These are phyloP conservation scores for Neurospora sp. DNA, from an alignment of 495 filamentous ascomycete species.

Conservation along the genomic window DNA sequence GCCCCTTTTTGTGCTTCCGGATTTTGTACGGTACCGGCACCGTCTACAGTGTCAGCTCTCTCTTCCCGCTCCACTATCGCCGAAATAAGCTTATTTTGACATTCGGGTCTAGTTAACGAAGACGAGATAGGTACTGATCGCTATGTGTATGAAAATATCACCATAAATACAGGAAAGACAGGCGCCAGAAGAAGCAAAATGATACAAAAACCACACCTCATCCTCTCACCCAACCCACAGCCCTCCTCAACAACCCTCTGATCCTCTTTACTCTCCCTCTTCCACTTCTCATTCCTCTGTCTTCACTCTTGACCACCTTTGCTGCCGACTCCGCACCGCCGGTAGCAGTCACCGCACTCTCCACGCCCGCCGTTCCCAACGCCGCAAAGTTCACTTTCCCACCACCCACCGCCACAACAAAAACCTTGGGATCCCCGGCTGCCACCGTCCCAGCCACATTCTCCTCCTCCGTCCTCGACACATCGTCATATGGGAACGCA, in stretches of 20 bases:
- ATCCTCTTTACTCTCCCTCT: not conserved
- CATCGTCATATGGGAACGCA: constrained; percentile 74
- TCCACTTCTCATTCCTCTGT: not conserved
- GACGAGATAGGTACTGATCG: not conserved
- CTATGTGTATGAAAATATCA: not conserved
- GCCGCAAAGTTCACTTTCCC: not conserved
- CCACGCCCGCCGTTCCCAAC: not conserved
- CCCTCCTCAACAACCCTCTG: not conserved
- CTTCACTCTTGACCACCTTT: not conserved
- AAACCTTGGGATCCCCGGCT: constrained; percentile 43
- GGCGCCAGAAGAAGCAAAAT: not conserved
- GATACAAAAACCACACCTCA: not conserved
- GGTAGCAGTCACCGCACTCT: not conserved
- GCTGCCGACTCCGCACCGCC: not conserved
- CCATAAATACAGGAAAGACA: not conserved
- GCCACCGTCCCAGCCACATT: constrained; percentile 56
- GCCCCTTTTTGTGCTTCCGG: not conserved
- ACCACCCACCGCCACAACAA: constrained; percentile 57
- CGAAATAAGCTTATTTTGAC: not conserved
- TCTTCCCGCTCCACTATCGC: not conserved
- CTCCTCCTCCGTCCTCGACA: constrained; percentile 42
- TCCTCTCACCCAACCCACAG: not conserved
- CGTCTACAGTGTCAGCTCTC: not conserved
- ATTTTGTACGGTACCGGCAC: not conserved
- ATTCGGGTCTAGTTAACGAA: not conserved